A percentile compares a stretch with the other conserved stretches of the same genome.
These are phyloP conservation scores for Rhododendron vialii DNA, from an alignment of 148 eudicot genomes.

Conservation along the genomic window DNA sequence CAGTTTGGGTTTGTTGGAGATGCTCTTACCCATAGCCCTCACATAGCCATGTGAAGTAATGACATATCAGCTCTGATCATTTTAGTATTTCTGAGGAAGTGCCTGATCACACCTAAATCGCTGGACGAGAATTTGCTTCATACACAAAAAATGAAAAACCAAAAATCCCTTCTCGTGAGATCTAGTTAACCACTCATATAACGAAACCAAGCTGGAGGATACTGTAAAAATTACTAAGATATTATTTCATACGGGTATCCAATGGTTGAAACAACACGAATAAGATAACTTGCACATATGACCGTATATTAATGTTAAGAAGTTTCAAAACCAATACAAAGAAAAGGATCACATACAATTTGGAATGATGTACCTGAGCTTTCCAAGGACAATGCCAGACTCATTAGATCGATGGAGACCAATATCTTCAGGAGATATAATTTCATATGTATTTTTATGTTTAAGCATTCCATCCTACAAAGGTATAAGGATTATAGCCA, in stretches of 20 bases:
- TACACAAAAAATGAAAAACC: not conserved
- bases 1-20: too few relatives aligned
- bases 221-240: not conserved
- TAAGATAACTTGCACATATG: not conserved
- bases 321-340: not conserved
- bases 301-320: not conserved
- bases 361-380: slow-evolving; percentile 57
- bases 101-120: not conserved
- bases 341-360: not conserved
- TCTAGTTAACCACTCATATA: not conserved
- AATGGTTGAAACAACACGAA: not conserved
- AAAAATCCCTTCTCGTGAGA: not conserved
- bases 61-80: not conserved
- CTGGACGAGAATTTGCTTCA: not conserved
- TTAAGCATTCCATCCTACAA: slow-evolving; percentile 95
- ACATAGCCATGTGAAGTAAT: not conserved
- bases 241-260: not conserved
- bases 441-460: slow-evolving; percentile 82
- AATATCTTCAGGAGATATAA: slow-evolving; percentile 93
- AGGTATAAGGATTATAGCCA: not conserved
- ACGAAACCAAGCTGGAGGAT: not conserved
- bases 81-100: not conserved
- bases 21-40: not conserved
- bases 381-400: slow-evolving; percentile 95
- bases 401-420: slow-evolving; percentile 82